Evolutionary conservation across 495 filamentous ascomycete genomes (phyloP).

Genomic region (Melanomma pulvis-pyrius): DNA sequence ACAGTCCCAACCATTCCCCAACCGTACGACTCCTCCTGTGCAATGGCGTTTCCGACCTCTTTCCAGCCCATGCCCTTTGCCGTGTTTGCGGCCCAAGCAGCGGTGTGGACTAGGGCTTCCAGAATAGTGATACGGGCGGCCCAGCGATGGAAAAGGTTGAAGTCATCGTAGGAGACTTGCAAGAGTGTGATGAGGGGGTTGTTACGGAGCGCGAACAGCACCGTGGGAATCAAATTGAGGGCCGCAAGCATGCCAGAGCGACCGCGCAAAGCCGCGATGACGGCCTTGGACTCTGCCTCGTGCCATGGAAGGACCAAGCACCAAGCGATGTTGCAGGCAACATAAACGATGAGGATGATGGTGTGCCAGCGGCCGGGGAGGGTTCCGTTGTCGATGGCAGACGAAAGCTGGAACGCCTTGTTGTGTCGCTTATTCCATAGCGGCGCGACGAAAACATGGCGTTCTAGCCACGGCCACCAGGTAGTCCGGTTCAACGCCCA

Average conservation of each 20-base stretch:
- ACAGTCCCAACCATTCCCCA: slow-evolving; percentile 48
- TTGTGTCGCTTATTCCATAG: slow-evolving; percentile 84
- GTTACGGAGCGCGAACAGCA: slow-evolving; percentile 88
- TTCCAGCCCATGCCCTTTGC: slow-evolving; percentile 26
- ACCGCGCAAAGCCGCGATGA: slow-evolving; percentile 73
- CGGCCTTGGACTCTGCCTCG: slow-evolving; percentile 46
- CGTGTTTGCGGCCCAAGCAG: slow-evolving; percentile 65
- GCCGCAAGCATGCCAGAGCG: slow-evolving; percentile 80
- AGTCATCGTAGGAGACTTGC: slow-evolving; percentile 91
- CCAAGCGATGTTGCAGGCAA: slow-evolving; percentile 77
- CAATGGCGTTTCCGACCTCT: slow-evolving; percentile 22
- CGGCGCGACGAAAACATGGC: slow-evolving; percentile 79
- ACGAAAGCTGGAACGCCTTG: slow-evolving; percentile 80
- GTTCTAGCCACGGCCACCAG: slow-evolving; percentile 73
- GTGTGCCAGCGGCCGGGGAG: slow-evolving; percentile 85
- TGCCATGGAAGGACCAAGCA: slow-evolving; percentile 71
- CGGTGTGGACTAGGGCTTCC: slow-evolving; percentile 74
- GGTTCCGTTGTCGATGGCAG: slow-evolving; percentile 85
- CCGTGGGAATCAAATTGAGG: slow-evolving; percentile 88
- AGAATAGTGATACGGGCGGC: slow-evolving; percentile 83
- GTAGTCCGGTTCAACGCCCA: slow-evolving; percentile 67
- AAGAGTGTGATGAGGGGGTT: slow-evolving; percentile 86
- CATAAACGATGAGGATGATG: slow-evolving; percentile 70
- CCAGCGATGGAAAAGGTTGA: slow-evolving; percentile 95
- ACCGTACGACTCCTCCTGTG: slow-evolving; percentile 36